These are phyloP conservation scores for Pyricularia sp. DNA, from an alignment of 2,329 filamentous ascomycete species.

Conservation along the genomic window DNA sequence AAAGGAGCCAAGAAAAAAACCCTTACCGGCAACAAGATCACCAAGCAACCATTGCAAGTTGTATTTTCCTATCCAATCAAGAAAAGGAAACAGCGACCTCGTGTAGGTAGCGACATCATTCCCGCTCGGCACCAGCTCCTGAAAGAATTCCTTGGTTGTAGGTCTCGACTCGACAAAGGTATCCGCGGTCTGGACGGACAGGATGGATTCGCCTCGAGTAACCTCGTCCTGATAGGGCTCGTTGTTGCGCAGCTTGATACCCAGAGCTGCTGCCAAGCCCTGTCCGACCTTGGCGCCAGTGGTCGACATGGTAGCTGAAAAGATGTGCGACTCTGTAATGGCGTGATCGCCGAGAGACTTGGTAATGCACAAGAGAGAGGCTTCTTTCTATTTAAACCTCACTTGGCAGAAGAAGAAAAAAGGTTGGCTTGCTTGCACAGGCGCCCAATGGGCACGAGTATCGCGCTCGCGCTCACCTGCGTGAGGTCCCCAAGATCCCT, in stretches of 20 bases:
- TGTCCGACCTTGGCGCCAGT: conserved; percentile 55
- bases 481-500: not conserved
- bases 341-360: not conserved
- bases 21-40: conserved; percentile 77
- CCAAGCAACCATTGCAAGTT: conserved; percentile 83
- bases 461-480: not conserved
- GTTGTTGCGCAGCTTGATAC: conserved; percentile 69
- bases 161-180: conserved; percentile 80
- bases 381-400: not conserved
- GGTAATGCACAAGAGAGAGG: not conserved
- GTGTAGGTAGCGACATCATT: conserved; percentile 50
- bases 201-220: conserved; percentile 68
- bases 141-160: conserved; percentile 62
- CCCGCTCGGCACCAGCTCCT: conserved; percentile 49
- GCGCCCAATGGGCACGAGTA: not conserved
- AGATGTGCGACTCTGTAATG: not conserved
- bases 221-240: conserved; percentile 52
- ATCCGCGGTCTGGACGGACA: conserved; percentile 64
- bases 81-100: conserved; percentile 72
- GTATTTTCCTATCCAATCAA: conserved; percentile 82
- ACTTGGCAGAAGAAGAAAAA: not conserved
- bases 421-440: not conserved
- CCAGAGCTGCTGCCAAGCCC: conserved; percentile 65
- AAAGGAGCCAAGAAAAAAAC: not conserved
- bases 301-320: conserved; percentile 21